These are phyloP conservation scores for Trametes sp. DNA, from an alignment of 1,284 basidiomycete genomes.

Conservation along the genomic window DNA sequence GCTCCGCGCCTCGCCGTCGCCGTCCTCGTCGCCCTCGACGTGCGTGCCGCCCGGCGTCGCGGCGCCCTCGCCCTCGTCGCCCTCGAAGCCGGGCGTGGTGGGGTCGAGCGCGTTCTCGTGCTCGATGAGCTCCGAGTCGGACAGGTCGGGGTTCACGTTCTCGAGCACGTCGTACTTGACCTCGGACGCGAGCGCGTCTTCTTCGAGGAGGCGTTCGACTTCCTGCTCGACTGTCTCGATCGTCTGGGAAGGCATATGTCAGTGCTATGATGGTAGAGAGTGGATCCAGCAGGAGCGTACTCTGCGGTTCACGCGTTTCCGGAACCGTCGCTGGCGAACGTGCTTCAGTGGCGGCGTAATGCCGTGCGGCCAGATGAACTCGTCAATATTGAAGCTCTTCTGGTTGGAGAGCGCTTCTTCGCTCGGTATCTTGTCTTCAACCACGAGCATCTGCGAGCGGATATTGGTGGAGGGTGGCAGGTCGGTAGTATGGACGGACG, in stretches of 20 bases:
- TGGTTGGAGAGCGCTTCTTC: constrained; percentile 67
- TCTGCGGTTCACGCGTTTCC: constrained; percentile 87
- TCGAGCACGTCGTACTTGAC: constrained; percentile 85
- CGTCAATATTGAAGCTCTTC: constrained; percentile 88
- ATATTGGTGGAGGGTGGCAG: no score
- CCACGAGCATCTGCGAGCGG: constrained; percentile 81
- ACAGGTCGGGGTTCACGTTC: constrained; percentile 87
- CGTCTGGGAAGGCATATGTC: constrained; percentile 55
- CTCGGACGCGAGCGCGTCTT: constrained; percentile 83
- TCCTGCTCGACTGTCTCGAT: constrained; percentile 98
- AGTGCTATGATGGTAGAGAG: neutral
- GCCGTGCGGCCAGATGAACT: constrained; percentile 98
- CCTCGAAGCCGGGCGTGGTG: constrained; percentile 63
- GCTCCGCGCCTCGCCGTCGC: constrained; percentile 64
- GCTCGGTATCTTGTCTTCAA: constrained; percentile 78
- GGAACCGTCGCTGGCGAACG: constrained; percentile 92
- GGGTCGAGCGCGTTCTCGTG: constrained; percentile 66
- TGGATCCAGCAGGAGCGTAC: constrained; percentile 51
- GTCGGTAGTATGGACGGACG: neutral
- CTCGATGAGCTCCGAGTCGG: constrained; percentile 86
- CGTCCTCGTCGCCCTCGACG: constrained; percentile 54
- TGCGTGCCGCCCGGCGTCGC: constrained; percentile 55
- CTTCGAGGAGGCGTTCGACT: constrained; percentile 90
- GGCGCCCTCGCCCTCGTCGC: constrained; percentile 69
- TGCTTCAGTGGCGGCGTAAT: constrained; percentile 94